Evolutionary conservation across 2,329 filamentous ascomycete genomes (phyloP), one percentile per base, ranked within the genome.

Genomic region (Fusarium annulatum): DNA sequence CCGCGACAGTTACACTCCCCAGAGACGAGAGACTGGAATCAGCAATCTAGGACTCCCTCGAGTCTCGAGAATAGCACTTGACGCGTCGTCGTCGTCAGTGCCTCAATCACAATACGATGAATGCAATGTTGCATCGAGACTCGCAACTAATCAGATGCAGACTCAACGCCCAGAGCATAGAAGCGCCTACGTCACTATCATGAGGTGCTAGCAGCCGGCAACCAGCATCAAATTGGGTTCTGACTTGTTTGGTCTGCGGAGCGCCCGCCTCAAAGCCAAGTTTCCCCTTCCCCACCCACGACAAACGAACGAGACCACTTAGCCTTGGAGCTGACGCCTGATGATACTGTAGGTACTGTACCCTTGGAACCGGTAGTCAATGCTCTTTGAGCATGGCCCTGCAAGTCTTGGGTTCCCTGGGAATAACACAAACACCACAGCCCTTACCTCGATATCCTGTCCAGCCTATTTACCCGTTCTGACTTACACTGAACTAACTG

Each of bases 81-180:
- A 49, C 36, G 28, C 56, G 42, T 71, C 57, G 63, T 71, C 57
- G 58, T 67, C 43, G 62, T 49, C 58, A 61, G 28, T 28, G 23
- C 51, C 56, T 38, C 39, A 43, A 43, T 68, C 56, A 58, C 56
- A 58, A 51, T 65, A 57, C 43, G 16, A 41, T 21, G 14, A 41
- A 67, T 73, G 58, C 55, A 73, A 73, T 74, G 71, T 71, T 71
- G 58, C 71, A 74, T 73, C 26, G 9, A 30, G 43, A 48, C 39
- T 45, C 33, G 39, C 38, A 34, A 46, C 63, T 45, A 71, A 67
- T 39, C 49, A 67, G 41, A 38, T 33, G 45, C 7, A 55, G 23
- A 55, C 51, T 28, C 51, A 55, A 41, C 51, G 34, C 51, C 34
- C 23, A 41, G 51, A 55, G 26, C 34, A 28, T 10, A 36, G 39